Base-by-base conservation (phyloP, 768 basidiomycete species). In the Agrocybe pediades region DNA sequence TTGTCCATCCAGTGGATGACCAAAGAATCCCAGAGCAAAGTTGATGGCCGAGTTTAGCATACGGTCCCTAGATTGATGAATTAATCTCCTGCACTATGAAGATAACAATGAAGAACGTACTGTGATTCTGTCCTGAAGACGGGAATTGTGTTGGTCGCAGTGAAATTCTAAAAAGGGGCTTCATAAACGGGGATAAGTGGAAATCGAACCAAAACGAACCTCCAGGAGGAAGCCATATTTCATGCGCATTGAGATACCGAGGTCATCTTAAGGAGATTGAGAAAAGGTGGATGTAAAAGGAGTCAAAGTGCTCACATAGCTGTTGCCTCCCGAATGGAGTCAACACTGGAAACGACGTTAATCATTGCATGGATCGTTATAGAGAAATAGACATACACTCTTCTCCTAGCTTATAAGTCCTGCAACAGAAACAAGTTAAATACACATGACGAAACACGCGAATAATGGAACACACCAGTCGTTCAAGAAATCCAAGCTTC, bases 261-360 rank as follows among this genome's bases (percentile, higher is more conserved):
- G 71, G 60, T 86, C 84, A 62, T 75, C 85, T 87, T n/a, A n/a
- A n/a, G n/a, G n/a, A n/a, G n/a, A n/a, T n/a, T n/a, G n/a, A 51
- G 1, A 58, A 20, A 26, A n/a, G 27, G 20, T 17, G 19, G n/a
- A 20, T 54, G 27, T 24, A 42, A 11, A 29, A 40, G 36, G 24
- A n/a, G 24, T 23, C 25, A 2, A 36, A 51, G 6, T 3, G 40
- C 86, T 53, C 53, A 89, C 87, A 95, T 3, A 95, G 71, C 60
- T 97, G 93, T 61, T 90, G 85, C 44, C 94, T 76, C 43, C 94
- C 93, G 56, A 95, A 95, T 0, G 93, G 91, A n/a, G 93, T 94
- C 54, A 95, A 72, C 26, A 91, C 87, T 90, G 54, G 11, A 27
- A 27, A 7, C 29, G 39, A 53, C 54, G 19, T 57, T 16, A 55